phyloP scores from a whole-genome alignment of 2,329 filamentous ascomycete species.

The Aureobasidium lini region DNA sequence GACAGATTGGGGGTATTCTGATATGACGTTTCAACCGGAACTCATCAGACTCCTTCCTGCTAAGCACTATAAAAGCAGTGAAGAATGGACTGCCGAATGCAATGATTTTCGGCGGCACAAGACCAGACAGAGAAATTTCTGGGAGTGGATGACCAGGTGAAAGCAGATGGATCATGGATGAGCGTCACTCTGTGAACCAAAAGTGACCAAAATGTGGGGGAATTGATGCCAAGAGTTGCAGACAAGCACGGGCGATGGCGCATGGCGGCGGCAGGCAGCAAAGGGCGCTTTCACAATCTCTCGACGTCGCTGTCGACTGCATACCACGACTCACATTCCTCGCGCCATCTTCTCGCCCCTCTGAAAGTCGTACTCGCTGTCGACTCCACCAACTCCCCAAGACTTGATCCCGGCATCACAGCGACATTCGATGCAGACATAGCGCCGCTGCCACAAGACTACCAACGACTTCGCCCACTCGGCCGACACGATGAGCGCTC shows the following conservation, averaged over 20 bases:
- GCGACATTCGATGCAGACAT: neutral
- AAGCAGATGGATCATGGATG: neutral
- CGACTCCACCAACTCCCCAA: neutral
- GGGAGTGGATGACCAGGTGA: neutral
- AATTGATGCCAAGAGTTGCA: neutral
- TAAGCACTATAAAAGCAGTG: neutral
- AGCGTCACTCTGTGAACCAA: neutral
- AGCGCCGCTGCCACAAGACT: neutral
- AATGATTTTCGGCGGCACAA: neutral
- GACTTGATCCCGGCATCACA: neutral
- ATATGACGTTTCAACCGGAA: neutral
- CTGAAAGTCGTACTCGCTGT: neutral
- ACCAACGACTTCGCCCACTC: neutral
- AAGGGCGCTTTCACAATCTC: neutral
- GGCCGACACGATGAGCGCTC: constrained; percentile 26
- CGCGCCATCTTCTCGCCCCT: neutral
- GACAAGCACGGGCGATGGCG: neutral
- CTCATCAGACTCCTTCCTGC: neutral
- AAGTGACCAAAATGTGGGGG: neutral
- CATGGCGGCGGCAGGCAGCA: neutral
- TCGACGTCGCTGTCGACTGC: neutral
- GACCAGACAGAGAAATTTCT: neutral
- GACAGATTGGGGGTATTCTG: neutral
- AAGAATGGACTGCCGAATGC: neutral
- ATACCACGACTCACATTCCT: neutral